These are phyloP conservation scores for Singerocomus rubriflavus DNA, from an alignment of 1,284 basidiomycete genomes.

Conservation along the genomic window DNA sequence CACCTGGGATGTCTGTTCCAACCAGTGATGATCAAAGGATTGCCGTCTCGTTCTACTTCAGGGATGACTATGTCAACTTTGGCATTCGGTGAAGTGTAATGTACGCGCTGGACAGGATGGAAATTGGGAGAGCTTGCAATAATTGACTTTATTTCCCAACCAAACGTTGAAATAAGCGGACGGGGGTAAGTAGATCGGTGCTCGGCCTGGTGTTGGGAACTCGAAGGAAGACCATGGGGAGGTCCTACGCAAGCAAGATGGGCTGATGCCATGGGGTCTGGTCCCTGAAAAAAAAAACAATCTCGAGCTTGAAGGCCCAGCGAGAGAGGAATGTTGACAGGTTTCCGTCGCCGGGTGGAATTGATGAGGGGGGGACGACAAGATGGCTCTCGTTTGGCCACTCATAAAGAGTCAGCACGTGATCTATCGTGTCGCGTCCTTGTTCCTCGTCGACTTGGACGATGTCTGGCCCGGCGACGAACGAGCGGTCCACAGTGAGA, in stretches of 20 bases:
- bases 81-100: constrained; percentile 30
- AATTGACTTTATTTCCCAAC: constrained; percentile 50
- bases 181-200: constrained; percentile 1
- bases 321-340: background rate
- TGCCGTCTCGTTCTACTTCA: constrained; percentile 47
- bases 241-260: background rate
- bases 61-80: constrained; percentile 36
- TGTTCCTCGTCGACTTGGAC: background rate
- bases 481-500: constrained; percentile 13
- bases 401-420: constrained; percentile 13
- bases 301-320: background rate
- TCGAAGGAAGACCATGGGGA: background rate
- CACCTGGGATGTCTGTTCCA: constrained; percentile 53
- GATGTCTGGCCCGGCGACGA: constrained; percentile 38
- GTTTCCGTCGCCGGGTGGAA: background rate
- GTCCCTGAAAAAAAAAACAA: background rate
- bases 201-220: background rate
- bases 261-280: background rate
- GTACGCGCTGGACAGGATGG: constrained; percentile 36
- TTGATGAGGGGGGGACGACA: too few relatives aligned
- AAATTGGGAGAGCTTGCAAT: constrained; percentile 34
- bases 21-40: constrained; percentile 60
- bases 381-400: too few relatives aligned
- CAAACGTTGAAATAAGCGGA: constrained; percentile 42
- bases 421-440: constrained; percentile 18